These are phyloP conservation scores for Kazachstania taianensis DNA, from an alignment of 805 yeast genomes.

Conservation along the genomic window DNA sequence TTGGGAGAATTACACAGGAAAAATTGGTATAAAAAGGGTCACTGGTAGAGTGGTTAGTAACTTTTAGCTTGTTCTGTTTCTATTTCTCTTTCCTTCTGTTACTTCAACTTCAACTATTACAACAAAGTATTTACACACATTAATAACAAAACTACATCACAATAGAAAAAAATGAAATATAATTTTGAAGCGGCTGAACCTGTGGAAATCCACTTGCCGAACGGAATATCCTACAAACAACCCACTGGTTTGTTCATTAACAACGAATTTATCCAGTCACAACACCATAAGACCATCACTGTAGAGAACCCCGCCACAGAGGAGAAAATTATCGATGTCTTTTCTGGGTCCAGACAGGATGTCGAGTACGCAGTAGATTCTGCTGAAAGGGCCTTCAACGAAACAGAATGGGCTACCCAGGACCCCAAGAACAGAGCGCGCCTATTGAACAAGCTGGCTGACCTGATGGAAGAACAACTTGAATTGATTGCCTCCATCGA, in stretches of 20 bases:
- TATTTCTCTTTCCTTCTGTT: not conserved
- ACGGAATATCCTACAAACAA: conserved; percentile 57
- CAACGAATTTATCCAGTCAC: conserved; percentile 61
- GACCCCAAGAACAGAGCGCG: conserved; percentile 50
- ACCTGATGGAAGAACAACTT: conserved; percentile 50
- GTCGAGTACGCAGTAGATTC: conserved; percentile 61
- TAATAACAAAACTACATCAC: too few species aligned
- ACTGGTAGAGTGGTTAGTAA: not conserved
- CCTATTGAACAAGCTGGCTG: conserved; percentile 52
- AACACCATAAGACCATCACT: conserved; percentile 44
- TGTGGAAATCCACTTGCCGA: conserved; percentile 47
- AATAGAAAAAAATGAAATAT: not conserved
- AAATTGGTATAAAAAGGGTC: not conserved
- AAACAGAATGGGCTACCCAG: conserved; percentile 44
- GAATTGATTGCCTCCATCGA: conserved; percentile 62
- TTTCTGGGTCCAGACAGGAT: conserved; percentile 50
- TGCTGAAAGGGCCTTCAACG: conserved; percentile 52
- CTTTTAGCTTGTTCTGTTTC: not conserved
- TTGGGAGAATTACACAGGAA: too few species aligned
- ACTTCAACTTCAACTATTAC: too few species aligned
- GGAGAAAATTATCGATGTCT: conserved; percentile 47
- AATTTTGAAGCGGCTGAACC: conserved; percentile 21
- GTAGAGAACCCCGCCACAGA: conserved; percentile 55
- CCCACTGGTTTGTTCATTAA: conserved; percentile 87
- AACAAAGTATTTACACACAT: too few species aligned